phyloP scores from a whole-genome alignment of 805 yeast genomes.

The Cyberlindnera meyerae region DNA sequence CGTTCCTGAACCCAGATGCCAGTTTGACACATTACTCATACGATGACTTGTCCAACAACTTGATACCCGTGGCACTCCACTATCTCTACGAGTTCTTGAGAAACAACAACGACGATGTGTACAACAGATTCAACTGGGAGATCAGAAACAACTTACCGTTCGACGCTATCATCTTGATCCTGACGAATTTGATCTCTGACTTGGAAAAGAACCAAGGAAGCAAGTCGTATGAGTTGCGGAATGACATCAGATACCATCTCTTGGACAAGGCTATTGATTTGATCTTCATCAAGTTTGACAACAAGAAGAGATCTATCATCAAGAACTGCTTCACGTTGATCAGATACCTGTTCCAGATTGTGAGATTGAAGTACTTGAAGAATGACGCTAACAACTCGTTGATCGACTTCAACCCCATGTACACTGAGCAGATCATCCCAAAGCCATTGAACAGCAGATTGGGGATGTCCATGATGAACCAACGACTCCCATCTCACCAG shows the following conservation, averaged over 20 bases:
- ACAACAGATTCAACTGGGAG: constrained; percentile 57
- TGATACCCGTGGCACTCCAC: constrained; percentile 53
- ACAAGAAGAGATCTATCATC: constrained; percentile 30
- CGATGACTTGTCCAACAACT: constrained; percentile 46
- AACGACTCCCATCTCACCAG: background rate
- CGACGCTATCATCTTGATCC: constrained; percentile 49
- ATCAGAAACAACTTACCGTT: constrained; percentile 56
- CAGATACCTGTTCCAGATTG: constrained; percentile 29
- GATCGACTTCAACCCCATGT: constrained; percentile 21
- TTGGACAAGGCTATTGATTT: constrained; percentile 29
- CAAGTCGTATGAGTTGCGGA: constrained; percentile 27
- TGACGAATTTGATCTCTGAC: constrained; percentile 50
- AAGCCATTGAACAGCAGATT: constrained; percentile 21
- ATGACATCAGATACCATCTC: constrained; percentile 29
- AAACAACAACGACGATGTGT: constrained; percentile 41
- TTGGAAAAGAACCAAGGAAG: constrained; percentile 31
- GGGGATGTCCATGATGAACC: constrained; percentile 6
- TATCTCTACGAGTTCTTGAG: constrained; percentile 51
- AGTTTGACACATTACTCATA: constrained; percentile 35
- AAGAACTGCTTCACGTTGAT: constrained; percentile 30
- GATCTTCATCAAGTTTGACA: constrained; percentile 30
- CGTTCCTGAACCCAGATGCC: constrained; percentile 11
- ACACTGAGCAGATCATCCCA: constrained; percentile 26
- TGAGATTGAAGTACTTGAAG: constrained; percentile 27
- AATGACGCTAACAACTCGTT: constrained; percentile 16